Evolutionary conservation across 2,329 filamentous ascomycete genomes (phyloP).

Genomic region (Gyromitra esculenta): DNA sequence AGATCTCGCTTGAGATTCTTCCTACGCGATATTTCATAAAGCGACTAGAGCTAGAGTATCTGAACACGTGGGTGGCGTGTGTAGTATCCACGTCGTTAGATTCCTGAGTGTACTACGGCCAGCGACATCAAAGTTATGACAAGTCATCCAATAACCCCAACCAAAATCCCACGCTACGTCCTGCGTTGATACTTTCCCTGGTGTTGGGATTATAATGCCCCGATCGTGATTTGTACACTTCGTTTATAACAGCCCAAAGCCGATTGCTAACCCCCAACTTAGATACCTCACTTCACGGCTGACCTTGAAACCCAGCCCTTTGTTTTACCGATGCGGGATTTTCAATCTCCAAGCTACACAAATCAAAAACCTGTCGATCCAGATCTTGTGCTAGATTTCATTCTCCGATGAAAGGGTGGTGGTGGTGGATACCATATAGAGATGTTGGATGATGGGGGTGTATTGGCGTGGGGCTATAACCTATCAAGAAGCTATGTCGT

Average conservation of each 20-base stretch:
- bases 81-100: slow-evolving; percentile 19
- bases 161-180: not conserved
- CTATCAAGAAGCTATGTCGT: too few species aligned
- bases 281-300: not conserved
- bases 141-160: slow-evolving; percentile 4
- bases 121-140: slow-evolving; percentile 2
- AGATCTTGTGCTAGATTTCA: not conserved
- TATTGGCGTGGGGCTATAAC: too few species aligned
- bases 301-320: not conserved
- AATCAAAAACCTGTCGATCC: slow-evolving; percentile 1
- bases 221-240: not conserved
- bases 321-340: slow-evolving; percentile 3
- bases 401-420: not conserved
- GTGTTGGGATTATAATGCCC: not conserved
- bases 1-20: slow-evolving; percentile 9
- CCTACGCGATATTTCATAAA: not conserved
- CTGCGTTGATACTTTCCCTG: not conserved
- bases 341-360: not conserved
- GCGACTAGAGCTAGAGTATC: slow-evolving; percentile 1
- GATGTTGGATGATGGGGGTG: too few species aligned
- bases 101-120: not conserved
- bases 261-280: not conserved
- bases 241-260: not conserved
- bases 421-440: too few species aligned
- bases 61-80: slow-evolving; percentile 33